phyloP scores from a whole-genome alignment of 2,329 filamentous ascomycete genomes.

The Aspergillus terreus region DNA sequence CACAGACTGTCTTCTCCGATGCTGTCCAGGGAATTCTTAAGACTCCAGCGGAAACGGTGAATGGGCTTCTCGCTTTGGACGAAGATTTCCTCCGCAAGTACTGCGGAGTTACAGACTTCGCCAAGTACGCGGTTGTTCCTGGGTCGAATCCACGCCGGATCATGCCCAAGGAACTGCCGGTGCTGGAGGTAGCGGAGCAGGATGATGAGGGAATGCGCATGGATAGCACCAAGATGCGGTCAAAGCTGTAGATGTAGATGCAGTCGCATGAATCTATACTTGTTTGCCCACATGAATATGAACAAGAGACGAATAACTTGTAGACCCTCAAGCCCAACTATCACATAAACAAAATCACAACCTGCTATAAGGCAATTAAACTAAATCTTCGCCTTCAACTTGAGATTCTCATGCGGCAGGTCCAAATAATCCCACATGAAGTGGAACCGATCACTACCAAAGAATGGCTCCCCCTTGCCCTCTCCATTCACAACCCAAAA shows the following conservation, averaged over 20 bases:
- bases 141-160: conserved; percentile 66
- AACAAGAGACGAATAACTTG: not conserved
- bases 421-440: conserved; percentile 66
- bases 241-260: conserved; percentile 20
- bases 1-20: conserved; percentile 68
- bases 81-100: conserved; percentile 73
- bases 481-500: conserved; percentile 56
- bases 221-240: conserved; percentile 56
- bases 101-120: conserved; percentile 65
- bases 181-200: conserved; percentile 71
- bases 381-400: conserved; percentile 12
- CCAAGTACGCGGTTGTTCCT: conserved; percentile 65
- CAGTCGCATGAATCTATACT: too few species aligned
- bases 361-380: too few species aligned
- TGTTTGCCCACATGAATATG: not conserved
- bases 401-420: conserved; percentile 40
- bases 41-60: conserved; percentile 59
- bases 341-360: too few species aligned
- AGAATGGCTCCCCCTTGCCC: conserved; percentile 65
- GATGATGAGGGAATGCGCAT: conserved; percentile 71
- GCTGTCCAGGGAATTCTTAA: conserved; percentile 70
- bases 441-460: conserved; percentile 66
- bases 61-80: conserved; percentile 69
- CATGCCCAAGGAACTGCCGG: conserved; percentile 69
- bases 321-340: not conserved